These are phyloP conservation scores for Cladosporium sp. DNA, from an alignment of 2,329 filamentous ascomycete species.

Conservation along the genomic window DNA sequence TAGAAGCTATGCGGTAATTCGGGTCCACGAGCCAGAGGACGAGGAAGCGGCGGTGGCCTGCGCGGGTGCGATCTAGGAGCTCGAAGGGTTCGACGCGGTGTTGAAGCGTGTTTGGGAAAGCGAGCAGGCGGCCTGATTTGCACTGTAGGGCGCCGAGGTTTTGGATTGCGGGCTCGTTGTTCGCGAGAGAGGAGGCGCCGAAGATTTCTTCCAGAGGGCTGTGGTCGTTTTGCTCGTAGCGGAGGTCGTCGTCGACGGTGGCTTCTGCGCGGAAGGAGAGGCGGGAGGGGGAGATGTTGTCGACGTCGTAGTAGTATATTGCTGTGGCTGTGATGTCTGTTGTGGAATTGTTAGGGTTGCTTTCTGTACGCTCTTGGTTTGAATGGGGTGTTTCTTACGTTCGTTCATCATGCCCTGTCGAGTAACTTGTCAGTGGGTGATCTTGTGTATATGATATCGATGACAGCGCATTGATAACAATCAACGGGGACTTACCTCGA, in stretches of 20 bases:
- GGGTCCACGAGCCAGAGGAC: slow-evolving; percentile 60
- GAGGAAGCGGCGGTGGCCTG: slow-evolving; percentile 55
- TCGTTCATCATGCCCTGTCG: slow-evolving; percentile 12
- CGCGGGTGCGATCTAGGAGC: slow-evolving; percentile 46
- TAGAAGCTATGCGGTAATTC: slow-evolving; percentile 46
- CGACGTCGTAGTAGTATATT: slow-evolving; percentile 57
- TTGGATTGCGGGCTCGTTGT: slow-evolving; percentile 34
- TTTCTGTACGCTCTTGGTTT: neutral
- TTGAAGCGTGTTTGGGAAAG: slow-evolving; percentile 54
- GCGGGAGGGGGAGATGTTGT: slow-evolving; percentile 54
- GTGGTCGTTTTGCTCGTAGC: slow-evolving; percentile 19
- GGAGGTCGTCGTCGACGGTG: neutral
- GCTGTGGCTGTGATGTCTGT: slow-evolving; percentile 45
- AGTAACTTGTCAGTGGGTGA: neutral
- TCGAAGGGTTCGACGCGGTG: slow-evolving; percentile 50
- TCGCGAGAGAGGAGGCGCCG: slow-evolving; percentile 21
- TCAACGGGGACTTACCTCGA: slow-evolving; percentile 2
- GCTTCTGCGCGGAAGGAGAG: slow-evolving; percentile 48
- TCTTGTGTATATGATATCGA: neutral
- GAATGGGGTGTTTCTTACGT: neutral
- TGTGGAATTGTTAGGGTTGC: neutral
- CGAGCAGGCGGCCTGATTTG: slow-evolving; percentile 46
- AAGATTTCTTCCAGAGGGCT: slow-evolving; percentile 22
- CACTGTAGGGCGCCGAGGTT: slow-evolving; percentile 48
- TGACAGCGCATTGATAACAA: neutral